Evolutionary conservation across 2,329 filamentous ascomycete species (phyloP), one percentile per base, ranked within the genome.

Genomic region (Albifimbria verrucaria): DNA sequence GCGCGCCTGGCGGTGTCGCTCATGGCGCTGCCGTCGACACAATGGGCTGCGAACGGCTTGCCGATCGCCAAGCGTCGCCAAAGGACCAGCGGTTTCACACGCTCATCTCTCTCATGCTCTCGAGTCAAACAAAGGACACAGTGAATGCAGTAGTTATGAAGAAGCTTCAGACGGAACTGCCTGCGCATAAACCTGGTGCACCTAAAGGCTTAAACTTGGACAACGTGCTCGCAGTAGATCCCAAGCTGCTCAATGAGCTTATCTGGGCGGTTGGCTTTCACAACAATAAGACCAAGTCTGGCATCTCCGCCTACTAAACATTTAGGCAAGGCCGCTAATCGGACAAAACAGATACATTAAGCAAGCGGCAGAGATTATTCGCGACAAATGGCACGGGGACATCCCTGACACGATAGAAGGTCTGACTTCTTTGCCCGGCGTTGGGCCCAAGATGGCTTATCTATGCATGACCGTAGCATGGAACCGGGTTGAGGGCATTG

Each of bases 391-490:
- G 71, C 68, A 76, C 54, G 83, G 84, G 49, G 92, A 97, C 64
- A 94, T 97, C 52, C 92, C 92, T 1, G 78, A 87, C 56, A 89
- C 87, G 0, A 84, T 93, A 49, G 80, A 86, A 57, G 91, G 88
- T 0, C 78, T 97, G 20, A 86, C 86, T 49, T 82, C 84, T 2
- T 79, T 96, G 0, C 92, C 92, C 0, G 92, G 92, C 5, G 92
- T 97, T 1, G 92, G 92, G 0, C 92, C 92, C 25, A 97, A 97
- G 73, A 97, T 97, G 92, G 92, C 88, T 12, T 92, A 94, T 68
- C 81, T 97, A 21, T 93, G 89, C 67, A 83, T 96, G 75, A 88
- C 86, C 46, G 88, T 88, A 1, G 90, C 64, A 80, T 85, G 82
- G 82, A 70, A 73, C 61, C 74, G 76, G 28, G 82, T 81, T 51